Conservation (phyloP, 179 eudicot species). For the Gypsophila paniculata region DNA sequence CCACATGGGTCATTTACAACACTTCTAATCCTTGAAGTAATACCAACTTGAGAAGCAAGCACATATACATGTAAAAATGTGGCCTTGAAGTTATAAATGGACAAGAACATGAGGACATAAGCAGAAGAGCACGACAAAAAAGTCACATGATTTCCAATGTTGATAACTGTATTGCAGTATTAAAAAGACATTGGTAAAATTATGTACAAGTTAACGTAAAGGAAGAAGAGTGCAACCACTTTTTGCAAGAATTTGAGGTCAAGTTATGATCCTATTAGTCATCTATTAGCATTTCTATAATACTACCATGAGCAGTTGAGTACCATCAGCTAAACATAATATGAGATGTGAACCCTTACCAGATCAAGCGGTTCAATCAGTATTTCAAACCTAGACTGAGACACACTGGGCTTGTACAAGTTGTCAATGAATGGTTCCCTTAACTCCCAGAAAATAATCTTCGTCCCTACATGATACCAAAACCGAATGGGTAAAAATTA, state of each 20-base stretch:
- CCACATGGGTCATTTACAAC: not conserved
- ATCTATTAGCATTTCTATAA: not conserved
- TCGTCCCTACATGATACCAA: conserved; percentile 55
- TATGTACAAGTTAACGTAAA: not conserved
- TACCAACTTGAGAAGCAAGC: conserved; percentile 5
- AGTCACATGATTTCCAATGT: not conserved
- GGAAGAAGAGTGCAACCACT: not conserved
- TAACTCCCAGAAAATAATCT: conserved; percentile 88
- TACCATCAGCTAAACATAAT: conserved; percentile 25
- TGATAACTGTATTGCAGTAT: not conserved
- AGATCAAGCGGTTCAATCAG: conserved; percentile 81
- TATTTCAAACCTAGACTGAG: conserved; percentile 76
- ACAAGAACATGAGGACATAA: not conserved
- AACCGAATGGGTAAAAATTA: not conserved
- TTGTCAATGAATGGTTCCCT: conserved; percentile 88
- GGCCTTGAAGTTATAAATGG: not conserved
- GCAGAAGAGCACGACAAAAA: not conserved
- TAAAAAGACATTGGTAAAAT: not conserved
- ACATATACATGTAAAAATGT: not conserved
- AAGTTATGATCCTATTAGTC: not conserved
- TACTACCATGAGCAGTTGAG: not conserved
- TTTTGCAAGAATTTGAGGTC: not conserved
- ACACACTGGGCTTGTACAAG: conserved; percentile 77
- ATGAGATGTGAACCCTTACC: conserved; percentile 41
- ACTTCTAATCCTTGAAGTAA: not conserved